A percentile compares a stretch with the other conserved stretches of the same genome.
Conservation (phyloP, 345 rosid species). For the Eucalyptus pauciflora region DNA sequence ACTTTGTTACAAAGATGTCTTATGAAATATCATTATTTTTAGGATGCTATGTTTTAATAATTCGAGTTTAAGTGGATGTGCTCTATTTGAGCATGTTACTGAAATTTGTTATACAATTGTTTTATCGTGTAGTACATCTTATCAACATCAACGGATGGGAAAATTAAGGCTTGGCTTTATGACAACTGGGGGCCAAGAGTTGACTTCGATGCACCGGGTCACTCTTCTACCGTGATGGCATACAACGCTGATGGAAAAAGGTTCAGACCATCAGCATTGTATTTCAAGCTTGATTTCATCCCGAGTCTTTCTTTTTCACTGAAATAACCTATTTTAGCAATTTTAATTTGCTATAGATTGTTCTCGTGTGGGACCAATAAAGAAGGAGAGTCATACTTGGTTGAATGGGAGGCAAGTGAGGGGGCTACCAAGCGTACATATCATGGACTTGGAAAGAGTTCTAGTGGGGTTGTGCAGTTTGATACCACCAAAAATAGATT, state of each 20-base stretch:
- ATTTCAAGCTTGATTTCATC: not conserved
- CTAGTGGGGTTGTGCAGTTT: constrained; percentile 63
- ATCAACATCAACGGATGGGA: constrained; percentile 60
- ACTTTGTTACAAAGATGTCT: not conserved
- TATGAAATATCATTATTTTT: not conserved
- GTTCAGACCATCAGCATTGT: constrained; percentile 11
- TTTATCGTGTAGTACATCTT: constrained; percentile 33
- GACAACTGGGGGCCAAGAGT: constrained; percentile 23
- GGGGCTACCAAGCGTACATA: constrained; percentile 50
- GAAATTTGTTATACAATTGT: not conserved
- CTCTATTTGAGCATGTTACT: not conserved
- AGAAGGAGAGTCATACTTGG: constrained; percentile 66
- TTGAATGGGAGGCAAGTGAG: constrained; percentile 84
- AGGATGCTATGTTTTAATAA: not conserved
- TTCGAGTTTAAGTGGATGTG: not conserved
- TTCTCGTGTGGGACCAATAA: constrained; percentile 75
- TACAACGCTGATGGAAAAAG: constrained; percentile 71
- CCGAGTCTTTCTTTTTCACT: not conserved
- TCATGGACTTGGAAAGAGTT: constrained; percentile 59
- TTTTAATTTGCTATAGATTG: constrained; percentile 17
- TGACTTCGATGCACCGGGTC: constrained; percentile 72
- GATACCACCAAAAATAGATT: constrained; percentile 64
- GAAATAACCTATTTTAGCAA: not conserved
- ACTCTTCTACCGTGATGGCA: constrained; percentile 51
- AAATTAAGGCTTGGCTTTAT: constrained; percentile 77